Evolutionary conservation across 352 stramenopile species (phyloP).

Genomic region (Aphanomyces euteiches): DNA sequence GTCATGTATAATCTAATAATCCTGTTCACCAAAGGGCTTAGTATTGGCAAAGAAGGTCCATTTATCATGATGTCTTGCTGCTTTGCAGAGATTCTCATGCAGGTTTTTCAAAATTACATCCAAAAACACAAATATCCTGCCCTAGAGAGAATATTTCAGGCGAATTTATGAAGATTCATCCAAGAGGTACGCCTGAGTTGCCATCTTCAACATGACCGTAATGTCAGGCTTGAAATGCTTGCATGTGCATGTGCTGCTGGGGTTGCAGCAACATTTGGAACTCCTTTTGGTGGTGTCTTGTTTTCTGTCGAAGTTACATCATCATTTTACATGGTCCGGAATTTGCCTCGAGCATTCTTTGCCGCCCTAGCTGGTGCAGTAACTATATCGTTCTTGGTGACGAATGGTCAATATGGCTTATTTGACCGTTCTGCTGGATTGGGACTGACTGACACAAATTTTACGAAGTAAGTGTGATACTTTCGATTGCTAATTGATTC

Average conservation of each 20-base stretch:
- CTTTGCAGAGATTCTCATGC: constrained; percentile 77
- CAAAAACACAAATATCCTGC: not conserved
- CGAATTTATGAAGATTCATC: constrained; percentile 75
- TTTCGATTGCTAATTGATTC: not conserved
- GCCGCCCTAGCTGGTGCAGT: constrained; percentile 70
- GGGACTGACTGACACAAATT: constrained; percentile 43
- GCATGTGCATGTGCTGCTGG: constrained; percentile 72
- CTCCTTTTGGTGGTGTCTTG: constrained; percentile 79
- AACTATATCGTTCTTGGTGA: constrained; percentile 58
- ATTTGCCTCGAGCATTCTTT: constrained; percentile 74
- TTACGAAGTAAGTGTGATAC: constrained; percentile 14
- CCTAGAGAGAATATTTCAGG: constrained; percentile 45
- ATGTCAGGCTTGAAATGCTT: constrained; percentile 59
- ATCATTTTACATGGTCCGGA: constrained; percentile 80
- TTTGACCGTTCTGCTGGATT: constrained; percentile 63
- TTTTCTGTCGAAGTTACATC: constrained; percentile 84
- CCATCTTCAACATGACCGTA: too few relatives aligned
- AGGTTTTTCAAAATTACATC: constrained; percentile 25
- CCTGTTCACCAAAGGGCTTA: constrained; percentile 40
- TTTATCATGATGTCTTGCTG: constrained; percentile 87
- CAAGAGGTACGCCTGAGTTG: constrained; percentile 38
- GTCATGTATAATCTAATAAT: not conserved
- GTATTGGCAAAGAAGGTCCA: constrained; percentile 80
- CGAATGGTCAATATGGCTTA: constrained; percentile 61
- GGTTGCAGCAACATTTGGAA: constrained; percentile 82